Percentiles rank a stretch among this genome's conserved stretches.
Conservation (phyloP, 768 basidiomycete species). For the Hortiboletus flavorubellus region DNA sequence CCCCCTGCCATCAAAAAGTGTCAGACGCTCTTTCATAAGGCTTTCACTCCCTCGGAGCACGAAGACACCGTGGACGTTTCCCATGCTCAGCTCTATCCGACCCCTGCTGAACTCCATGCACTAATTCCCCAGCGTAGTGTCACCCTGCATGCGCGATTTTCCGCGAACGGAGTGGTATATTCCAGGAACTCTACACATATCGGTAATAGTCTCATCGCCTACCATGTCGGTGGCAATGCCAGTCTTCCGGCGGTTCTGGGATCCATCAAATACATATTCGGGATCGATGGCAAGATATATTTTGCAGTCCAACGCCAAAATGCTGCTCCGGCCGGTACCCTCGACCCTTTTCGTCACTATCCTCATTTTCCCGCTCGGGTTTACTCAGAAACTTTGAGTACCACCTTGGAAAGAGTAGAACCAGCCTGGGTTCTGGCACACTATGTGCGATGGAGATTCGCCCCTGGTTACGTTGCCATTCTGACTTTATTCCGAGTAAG, state of each 20-base stretch:
- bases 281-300: not conserved
- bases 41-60: not conserved
- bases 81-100: not conserved
- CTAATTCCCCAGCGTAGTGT: not conserved
- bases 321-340: not conserved
- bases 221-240: not conserved
- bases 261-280: constrained; percentile 1
- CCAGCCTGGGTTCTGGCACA: too few relatives aligned
- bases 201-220: not conserved
- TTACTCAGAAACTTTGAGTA: not conserved
- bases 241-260: not conserved
- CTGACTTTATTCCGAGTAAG: too few relatives aligned
- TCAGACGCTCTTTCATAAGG: constrained; percentile 3
- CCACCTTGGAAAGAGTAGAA: not conserved
- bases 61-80: too few relatives aligned
- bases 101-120: not conserved
- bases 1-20: not conserved
- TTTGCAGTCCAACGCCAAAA: not conserved
- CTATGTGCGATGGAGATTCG: too few relatives aligned
- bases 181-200: not conserved
- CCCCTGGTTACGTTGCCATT: too few relatives aligned
- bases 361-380: not conserved
- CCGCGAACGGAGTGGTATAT: not conserved
- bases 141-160: not conserved
- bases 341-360: not conserved